Base-by-base conservation (phyloP, 116 monocot species). In the Phalaenopsis hybrid region DNA sequence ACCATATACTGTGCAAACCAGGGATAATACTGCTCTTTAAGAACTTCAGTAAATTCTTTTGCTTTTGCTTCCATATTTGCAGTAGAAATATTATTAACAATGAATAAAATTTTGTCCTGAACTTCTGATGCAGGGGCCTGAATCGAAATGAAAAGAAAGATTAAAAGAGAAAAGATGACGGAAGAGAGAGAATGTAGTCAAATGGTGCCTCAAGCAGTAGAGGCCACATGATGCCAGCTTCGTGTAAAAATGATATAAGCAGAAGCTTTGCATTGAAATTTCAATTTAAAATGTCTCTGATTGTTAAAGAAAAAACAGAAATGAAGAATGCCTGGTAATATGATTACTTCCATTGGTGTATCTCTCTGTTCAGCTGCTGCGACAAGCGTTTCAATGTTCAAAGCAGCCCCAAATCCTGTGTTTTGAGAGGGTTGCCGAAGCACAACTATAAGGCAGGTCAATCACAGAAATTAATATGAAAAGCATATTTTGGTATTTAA, bases 1-100 rank as follows among this genome's bases (percentile, higher is more conserved):
- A 98, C 95, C 95, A 98, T 98, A 81, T 98, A 95, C 72, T 93
- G 90, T 63, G 95, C 98, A 87, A 98, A 98, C 98, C 98, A 98
- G 74, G 93, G 87, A 85, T 92, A 89, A 76, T 95, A 95, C 63
- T 93, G 84, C 73, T 95, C 98, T 37, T 89, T 83, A 31, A 98
- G 70, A 58, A 98, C 81, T 49, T 98, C 98, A 83, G 51, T 85
- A 83, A 98, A 93, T 79, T 98, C 98, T 78, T 92, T 98, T 79
- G 93, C 85, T 87, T 98, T 95, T 20, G 92, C 79, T 51, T 98
- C 98, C 78, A 93, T 79, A 86, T 95, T 98, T 72, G 93, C 9
- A 63, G 81, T 84, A 15, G 95, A 98, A 75, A 95, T 94, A 69
- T 98, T 98, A 78, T 98, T 98, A 55, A 98, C 93, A 83, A 98